Evolutionary conservation across 805 yeast species (phyloP), one percentile per base, ranked within the genome.

Genomic region (Lipomyces japonicus): DNA sequence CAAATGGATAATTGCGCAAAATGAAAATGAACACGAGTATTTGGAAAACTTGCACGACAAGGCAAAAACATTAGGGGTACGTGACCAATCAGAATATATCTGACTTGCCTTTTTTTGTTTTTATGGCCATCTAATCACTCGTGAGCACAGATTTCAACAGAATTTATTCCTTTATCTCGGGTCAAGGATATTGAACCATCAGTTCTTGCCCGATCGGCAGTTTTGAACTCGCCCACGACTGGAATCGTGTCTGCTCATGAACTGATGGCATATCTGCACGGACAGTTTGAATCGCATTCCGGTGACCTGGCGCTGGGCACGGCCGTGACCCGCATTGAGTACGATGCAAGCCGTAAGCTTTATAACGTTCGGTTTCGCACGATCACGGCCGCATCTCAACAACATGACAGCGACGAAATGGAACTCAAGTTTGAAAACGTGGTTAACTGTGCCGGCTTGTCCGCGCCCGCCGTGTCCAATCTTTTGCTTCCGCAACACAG

Each of bases 231-330:
- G 6, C 93, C 95, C 1, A 74, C 89, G 0, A 84, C 96, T 0
- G 96, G 97, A 0, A 90, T 89, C 18, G 67, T 88, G 1, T 81
- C 87, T 12, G 88, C 95, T 0, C 96, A 90, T 65, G 81, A 86
- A 4, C 71, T 84, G 48, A 78, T 84, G 77, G 74, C 74, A 26
- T 86, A 74, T 64, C 69, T 77, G 42, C 74, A 76, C 45, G 74
- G 83, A 0, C 66, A 67, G 16, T 72, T 84, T 41, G 85, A 82
- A 51, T 69, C 71, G 25, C 64, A 75, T 45, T 80, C 73, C 2
- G 95, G 88, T 2, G 87, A 84, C 14, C 56, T 82, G 3, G 86
- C 84, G 0, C 60, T 79, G 3, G 80, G 79, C 14, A 80, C 95
- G 0, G 64, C 75, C 42, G 87, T 88, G 1, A 64, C 67, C 0